These are phyloP conservation scores for Pseudogymnoascus sp. DNA, from an alignment of 2,329 filamentous ascomycete species.

Conservation along the genomic window DNA sequence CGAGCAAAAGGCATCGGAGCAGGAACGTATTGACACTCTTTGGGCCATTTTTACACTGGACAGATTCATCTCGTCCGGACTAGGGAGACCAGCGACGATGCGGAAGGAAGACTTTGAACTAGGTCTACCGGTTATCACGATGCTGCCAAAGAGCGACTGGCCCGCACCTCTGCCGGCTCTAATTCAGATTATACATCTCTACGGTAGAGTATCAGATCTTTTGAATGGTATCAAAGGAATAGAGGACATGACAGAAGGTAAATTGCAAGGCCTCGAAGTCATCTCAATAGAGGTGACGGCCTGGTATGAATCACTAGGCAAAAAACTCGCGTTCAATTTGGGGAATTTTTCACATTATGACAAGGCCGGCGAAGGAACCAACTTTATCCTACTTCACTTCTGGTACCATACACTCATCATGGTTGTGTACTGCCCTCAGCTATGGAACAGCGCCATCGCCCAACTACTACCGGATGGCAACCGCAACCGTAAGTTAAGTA, in stretches of 20 bases:
- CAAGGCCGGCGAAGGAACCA: slow-evolving; percentile 71
- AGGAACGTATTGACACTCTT: slow-evolving; percentile 74
- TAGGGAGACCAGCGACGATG: slow-evolving; percentile 74
- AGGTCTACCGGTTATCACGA: slow-evolving; percentile 48
- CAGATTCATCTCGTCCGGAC: slow-evolving; percentile 78
- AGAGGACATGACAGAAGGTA: slow-evolving; percentile 67
- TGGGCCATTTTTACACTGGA: slow-evolving; percentile 88
- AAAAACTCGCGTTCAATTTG: slow-evolving; percentile 72
- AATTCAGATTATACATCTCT: slow-evolving; percentile 77
- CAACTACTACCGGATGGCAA: slow-evolving; percentile 68
- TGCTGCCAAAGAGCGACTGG: slow-evolving; percentile 54
- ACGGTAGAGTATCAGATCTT: slow-evolving; percentile 75
- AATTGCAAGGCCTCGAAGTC: slow-evolving; percentile 60
- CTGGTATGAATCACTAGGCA: slow-evolving; percentile 64
- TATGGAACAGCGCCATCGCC: slow-evolving; percentile 62
- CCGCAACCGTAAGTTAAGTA: slow-evolving; percentile 56
- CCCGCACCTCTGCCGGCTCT: slow-evolving; percentile 73
- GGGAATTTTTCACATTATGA: slow-evolving; percentile 81
- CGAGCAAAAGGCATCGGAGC: slow-evolving; percentile 18
- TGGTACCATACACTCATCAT: slow-evolving; percentile 87
- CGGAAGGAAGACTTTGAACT: slow-evolving; percentile 81
- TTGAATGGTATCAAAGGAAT: slow-evolving; percentile 71
- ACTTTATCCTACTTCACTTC: slow-evolving; percentile 78
- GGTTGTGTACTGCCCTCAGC: slow-evolving; percentile 72
- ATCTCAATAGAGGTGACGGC: slow-evolving; percentile 74